Conservation (phyloP, 352 stramenopile species). For the Pythium dissimile region DNA sequence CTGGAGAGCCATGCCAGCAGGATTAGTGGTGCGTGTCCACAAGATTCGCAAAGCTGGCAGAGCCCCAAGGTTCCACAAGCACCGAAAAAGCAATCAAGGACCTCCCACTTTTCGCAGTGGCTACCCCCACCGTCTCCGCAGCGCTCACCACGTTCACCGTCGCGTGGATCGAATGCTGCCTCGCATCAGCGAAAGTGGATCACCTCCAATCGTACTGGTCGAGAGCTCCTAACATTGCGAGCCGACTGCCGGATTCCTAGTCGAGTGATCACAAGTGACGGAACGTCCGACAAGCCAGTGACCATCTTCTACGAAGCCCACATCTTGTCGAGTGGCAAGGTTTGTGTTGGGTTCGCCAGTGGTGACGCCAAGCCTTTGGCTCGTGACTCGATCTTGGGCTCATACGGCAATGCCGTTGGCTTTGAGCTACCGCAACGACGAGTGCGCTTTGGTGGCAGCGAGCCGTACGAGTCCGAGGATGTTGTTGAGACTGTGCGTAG, state of each 20-base stretch:
- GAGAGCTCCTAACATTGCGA: slow-evolving; percentile 38
- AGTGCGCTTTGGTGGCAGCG: slow-evolving; percentile 29
- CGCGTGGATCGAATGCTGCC: slow-evolving; percentile 27
- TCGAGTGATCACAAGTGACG: background rate
- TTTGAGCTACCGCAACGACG: slow-evolving; percentile 40
- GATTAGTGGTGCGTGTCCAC: slow-evolving; percentile 28
- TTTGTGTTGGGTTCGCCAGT: slow-evolving; percentile 46
- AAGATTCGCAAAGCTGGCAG: slow-evolving; percentile 13
- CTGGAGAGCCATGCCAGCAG: slow-evolving; percentile 47
- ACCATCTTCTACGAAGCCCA: slow-evolving; percentile 57
- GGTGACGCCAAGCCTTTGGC: background rate
- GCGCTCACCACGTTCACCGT: slow-evolving; percentile 25
- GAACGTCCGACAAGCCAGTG: background rate
- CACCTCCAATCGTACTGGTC: slow-evolving; percentile 47
- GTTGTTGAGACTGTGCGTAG: slow-evolving; percentile 15
- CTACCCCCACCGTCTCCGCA: slow-evolving; percentile 30
- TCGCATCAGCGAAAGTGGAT: slow-evolving; percentile 46
- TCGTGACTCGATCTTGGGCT: slow-evolving; percentile 35
- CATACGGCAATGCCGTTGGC: slow-evolving; percentile 34
- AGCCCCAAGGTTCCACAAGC: slow-evolving; percentile 9
- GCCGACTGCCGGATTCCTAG: slow-evolving; percentile 15
- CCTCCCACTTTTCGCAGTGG: background rate
- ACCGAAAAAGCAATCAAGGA: slow-evolving; percentile 14
- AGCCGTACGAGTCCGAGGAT: slow-evolving; percentile 12
- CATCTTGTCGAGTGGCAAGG: slow-evolving; percentile 41